Evolutionary conservation across 345 rosid species (phyloP).

Genomic region (Pistacia integerrima): DNA sequence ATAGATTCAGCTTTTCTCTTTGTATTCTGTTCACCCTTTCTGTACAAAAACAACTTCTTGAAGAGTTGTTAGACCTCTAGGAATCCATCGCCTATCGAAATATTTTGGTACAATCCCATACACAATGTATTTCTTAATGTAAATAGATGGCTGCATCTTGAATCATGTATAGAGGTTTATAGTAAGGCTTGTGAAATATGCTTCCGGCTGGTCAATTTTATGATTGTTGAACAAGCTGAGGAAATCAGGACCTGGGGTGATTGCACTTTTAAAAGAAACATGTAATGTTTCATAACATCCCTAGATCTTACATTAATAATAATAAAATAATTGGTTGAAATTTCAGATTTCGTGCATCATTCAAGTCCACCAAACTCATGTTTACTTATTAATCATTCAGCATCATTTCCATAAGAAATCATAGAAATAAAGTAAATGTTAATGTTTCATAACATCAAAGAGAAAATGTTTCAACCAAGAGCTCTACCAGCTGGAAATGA

Average conservation of each 20-base stretch:
- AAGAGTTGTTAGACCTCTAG: neutral
- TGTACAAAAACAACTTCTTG: neutral
- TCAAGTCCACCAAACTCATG: neutral
- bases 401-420: neutral
- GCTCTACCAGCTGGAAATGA: neutral
- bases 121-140: neutral
- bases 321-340: too few species aligned
- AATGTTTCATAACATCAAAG: neutral
- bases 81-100: neutral
- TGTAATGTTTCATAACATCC: too few species aligned
- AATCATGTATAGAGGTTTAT: neutral
- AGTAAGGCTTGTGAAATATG: neutral
- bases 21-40: neutral
- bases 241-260: neutral
- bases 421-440: neutral
- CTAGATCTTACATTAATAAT: too few species aligned
- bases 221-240: neutral
- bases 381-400: neutral
- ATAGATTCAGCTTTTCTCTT: conserved; percentile 26
- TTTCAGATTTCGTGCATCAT: neutral
- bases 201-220: neutral
- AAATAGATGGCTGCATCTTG: neutral
- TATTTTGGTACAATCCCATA: neutral
- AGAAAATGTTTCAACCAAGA: neutral
- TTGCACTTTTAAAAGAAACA: neutral